Percentiles rank a stretch among this genome's conserved stretches.
phyloP scores from a whole-genome alignment of 2,329 filamentous ascomycete species.

The Calonectria pauciramosa region DNA sequence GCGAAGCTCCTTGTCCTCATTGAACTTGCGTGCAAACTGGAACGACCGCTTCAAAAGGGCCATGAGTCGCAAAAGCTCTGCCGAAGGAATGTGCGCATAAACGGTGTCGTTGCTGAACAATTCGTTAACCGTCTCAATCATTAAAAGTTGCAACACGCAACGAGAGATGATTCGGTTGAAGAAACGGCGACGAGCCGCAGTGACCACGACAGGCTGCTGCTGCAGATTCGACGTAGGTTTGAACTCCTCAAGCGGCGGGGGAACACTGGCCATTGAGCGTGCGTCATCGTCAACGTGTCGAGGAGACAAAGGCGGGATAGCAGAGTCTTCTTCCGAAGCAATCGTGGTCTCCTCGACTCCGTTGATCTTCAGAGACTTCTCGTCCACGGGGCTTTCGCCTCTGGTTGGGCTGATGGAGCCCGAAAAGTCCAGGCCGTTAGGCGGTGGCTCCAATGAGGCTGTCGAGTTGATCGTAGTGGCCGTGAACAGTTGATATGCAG shows the following conservation, averaged over 20 bases:
- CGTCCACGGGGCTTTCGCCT: slow-evolving; percentile 59
- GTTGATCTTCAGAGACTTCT: slow-evolving; percentile 74
- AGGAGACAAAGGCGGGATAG: slow-evolving; percentile 45
- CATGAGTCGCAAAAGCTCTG: slow-evolving; percentile 93
- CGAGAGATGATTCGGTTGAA: slow-evolving; percentile 99
- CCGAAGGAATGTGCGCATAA: slow-evolving; percentile 91
- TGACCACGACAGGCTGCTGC: slow-evolving; percentile 92
- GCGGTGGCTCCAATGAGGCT: slow-evolving; percentile 63
- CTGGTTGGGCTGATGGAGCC: slow-evolving; percentile 57
- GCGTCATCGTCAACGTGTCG: slow-evolving; percentile 51
- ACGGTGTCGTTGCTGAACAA: slow-evolving; percentile 98
- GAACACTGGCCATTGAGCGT: slow-evolving; percentile 49
- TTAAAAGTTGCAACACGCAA: slow-evolving; percentile 95
- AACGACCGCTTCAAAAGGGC: slow-evolving; percentile 94
- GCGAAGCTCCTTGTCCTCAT: slow-evolving; percentile 94
- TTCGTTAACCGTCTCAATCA: slow-evolving; percentile 99
- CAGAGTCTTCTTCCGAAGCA: slow-evolving; percentile 50
- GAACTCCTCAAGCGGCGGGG: slow-evolving; percentile 83
- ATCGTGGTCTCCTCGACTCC: slow-evolving; percentile 59
- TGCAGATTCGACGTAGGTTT: slow-evolving; percentile 82
- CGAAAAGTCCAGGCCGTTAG: slow-evolving; percentile 67
- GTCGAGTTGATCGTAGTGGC: slow-evolving; percentile 74
- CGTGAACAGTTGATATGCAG: slow-evolving; percentile 94
- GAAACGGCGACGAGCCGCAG: slow-evolving; percentile 90
- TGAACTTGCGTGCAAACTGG: slow-evolving; percentile 97